Conservation (phyloP, 148 eudicot species). For the Amaranthus palmeri region DNA sequence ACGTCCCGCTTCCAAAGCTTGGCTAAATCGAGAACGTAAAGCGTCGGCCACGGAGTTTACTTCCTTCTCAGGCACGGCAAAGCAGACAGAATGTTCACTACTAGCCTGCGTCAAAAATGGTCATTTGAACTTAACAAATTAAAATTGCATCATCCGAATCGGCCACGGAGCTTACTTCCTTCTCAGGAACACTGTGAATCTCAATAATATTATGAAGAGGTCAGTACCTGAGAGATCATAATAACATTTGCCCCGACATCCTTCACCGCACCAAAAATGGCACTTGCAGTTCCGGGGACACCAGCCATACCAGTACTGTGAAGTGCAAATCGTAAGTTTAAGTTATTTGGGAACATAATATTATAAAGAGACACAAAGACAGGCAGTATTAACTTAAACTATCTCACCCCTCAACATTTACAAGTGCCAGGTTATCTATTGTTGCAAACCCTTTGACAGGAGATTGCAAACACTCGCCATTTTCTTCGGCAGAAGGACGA, state of each 20-base stretch:
- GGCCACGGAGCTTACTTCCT: too few species aligned
- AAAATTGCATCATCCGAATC: not conserved
- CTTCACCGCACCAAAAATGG: conserved; percentile 82
- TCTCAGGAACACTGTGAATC: too few species aligned
- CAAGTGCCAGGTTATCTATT: conserved; percentile 88
- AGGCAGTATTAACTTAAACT: not conserved
- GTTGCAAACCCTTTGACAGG: conserved; percentile 98
- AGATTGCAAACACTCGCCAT: conserved; percentile 42
- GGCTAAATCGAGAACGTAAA: conserved; percentile 68
- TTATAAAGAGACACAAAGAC: conserved; percentile 3
- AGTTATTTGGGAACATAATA: conserved; percentile 14
- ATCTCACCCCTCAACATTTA: conserved; percentile 96
- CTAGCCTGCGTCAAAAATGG: conserved; percentile 65
- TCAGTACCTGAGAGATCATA: conserved; percentile 90
- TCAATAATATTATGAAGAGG: too few species aligned
- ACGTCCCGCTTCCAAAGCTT: conserved; percentile 92
- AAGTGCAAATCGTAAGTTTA: conserved; percentile 10
- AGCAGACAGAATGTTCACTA: conserved; percentile 98
- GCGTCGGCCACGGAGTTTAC: conserved; percentile 88
- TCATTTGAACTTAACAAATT: conserved; percentile 1
- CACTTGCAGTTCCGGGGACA: conserved; percentile 97
- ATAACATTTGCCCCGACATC: conserved; percentile 97
- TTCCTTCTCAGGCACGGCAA: conserved; percentile 97
- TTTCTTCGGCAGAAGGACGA: conserved; percentile 41
- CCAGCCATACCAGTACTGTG: conserved; percentile 99